Evolutionary conservation across 345 rosid genomes (phyloP), one percentile per base, ranked within the genome.

Genomic region (Mangifera indica): DNA sequence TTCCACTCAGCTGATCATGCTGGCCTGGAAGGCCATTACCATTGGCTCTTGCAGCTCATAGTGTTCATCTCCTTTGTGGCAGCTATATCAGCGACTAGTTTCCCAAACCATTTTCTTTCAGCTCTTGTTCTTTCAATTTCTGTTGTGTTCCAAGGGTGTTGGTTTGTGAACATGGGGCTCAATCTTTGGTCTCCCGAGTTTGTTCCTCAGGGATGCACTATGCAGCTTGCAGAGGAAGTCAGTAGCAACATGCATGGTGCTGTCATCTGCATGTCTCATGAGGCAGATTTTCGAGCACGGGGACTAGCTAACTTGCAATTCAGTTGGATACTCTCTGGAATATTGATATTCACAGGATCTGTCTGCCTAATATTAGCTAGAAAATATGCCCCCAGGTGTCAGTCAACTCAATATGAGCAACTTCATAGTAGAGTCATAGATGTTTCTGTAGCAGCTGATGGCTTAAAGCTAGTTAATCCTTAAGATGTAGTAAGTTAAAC

Each of bases 1-100:
- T 93, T 90, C 80, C 98, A 91, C 84, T 88, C 97, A 5, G 82
- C 89, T 69, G 94, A 91, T 61, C 98, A 90, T 57, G 85, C 73
- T 58, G 97, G 96, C 49, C 87, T 93, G 18, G 96, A 91, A 83
- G 96, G 98, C 58, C 97, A 91, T 67, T 93, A 87, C 80, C 97
- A 93, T 71, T 91, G 85, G 88, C 94, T 93, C 54, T 75, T 93
- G 75, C 98, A 91, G 82, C 85, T 93, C 49, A 85, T 90, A 24
- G 93, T 88, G 53, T 76, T 84, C 11, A 81, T 81, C 44, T 90
- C 97, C 34, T 81, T 93, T 7, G 14, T 86, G 17, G 80, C 93
- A 6, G 79, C 89, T 66, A 17, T 88, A 78, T 84, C 88, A 42
- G 80, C 85, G 7, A 77, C 85, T 46, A 74, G 78, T 66, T 76